Percentiles rank a stretch among this genome's conserved stretches.
phyloP scores from a whole-genome alignment of 2,329 filamentous ascomycete genomes.

The Fusarium sp. region DNA sequence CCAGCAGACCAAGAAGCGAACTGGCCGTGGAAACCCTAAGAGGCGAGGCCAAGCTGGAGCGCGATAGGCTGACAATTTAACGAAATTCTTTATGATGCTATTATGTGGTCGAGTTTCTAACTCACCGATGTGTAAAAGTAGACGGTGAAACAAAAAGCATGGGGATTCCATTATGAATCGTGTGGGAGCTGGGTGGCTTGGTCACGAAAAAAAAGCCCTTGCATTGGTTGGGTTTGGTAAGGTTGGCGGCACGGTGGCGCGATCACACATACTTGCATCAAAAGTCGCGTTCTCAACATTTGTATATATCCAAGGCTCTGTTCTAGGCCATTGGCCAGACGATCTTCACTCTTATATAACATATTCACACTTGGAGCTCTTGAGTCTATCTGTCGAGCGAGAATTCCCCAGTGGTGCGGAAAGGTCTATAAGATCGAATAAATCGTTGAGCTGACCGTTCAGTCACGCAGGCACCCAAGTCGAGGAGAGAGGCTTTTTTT shows the following conservation, averaged over 20 bases:
- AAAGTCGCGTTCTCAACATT: conserved; percentile 39
- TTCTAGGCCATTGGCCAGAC: conserved; percentile 30
- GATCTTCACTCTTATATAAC: conserved; percentile 45
- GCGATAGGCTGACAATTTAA: conserved; percentile 27
- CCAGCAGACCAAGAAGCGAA: conserved; percentile 67
- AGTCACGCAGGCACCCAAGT: not conserved
- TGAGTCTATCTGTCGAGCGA: not conserved
- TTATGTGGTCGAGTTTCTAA: conserved; percentile 22
- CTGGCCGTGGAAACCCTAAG: conserved; percentile 66
- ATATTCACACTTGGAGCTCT: conserved; percentile 15
- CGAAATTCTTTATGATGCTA: conserved; percentile 25
- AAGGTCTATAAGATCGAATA: not conserved
- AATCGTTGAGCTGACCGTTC: not conserved
- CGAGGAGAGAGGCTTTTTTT: not conserved
- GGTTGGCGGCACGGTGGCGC: conserved; percentile 21
- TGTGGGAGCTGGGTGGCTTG: conserved; percentile 20
- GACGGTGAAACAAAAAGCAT: conserved; percentile 28
- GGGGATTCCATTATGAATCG: conserved; percentile 33
- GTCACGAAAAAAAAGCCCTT: conserved; percentile 14
- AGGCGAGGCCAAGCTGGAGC: conserved; percentile 54
- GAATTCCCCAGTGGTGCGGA: not conserved
- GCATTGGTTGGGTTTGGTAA: conserved; percentile 30
- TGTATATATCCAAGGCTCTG: conserved; percentile 38
- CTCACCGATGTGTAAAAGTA: conserved; percentile 39
- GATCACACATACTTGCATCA: conserved; percentile 40